These are phyloP conservation scores for Helenozyma baotianmanensis DNA, from an alignment of 805 yeast species.

Conservation along the genomic window DNA sequence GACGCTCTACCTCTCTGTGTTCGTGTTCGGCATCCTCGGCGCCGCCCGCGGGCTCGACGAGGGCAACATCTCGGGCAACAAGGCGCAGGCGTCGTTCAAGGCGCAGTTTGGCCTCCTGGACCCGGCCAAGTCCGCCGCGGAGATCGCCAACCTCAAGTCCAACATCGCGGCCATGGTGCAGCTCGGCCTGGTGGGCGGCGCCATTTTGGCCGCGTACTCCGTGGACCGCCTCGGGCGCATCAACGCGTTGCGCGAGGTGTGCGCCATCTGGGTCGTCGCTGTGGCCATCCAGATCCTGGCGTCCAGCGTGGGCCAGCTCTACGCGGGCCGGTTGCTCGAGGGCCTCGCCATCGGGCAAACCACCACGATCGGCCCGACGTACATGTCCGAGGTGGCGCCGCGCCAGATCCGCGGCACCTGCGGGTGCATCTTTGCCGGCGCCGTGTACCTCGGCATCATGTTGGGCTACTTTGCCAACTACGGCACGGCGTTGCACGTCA, in stretches of 20 bases:
- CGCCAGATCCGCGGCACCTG: constrained; percentile 48
- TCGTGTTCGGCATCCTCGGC: constrained; percentile 52
- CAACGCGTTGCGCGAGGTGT: constrained; percentile 41
- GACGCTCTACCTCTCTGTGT: constrained; percentile 41
- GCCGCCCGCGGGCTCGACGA: constrained; percentile 57
- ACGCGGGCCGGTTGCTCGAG: constrained; percentile 52
- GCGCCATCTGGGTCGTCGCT: constrained; percentile 35
- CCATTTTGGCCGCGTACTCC: constrained; percentile 43
- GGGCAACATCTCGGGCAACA: constrained; percentile 45
- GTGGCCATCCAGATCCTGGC: constrained; percentile 48
- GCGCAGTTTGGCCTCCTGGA: constrained; percentile 42
- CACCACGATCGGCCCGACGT: constrained; percentile 51
- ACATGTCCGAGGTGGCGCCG: constrained; percentile 52
- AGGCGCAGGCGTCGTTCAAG: constrained; percentile 41
- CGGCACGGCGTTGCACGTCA: constrained; percentile 46
- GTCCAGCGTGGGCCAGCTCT: constrained; percentile 43
- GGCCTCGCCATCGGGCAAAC: constrained; percentile 58
- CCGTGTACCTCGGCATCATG: constrained; percentile 53
- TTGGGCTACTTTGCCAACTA: constrained; percentile 45
- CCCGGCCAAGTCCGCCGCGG: constrained; percentile 24
- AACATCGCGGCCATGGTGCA: constrained; percentile 59
- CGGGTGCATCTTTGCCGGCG: constrained; percentile 51
- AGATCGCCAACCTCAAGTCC: constrained; percentile 43
- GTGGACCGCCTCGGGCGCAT: constrained; percentile 51
- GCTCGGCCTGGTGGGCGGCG: constrained; percentile 51